Conservation (phyloP, 164 flowering plant genomes). For the Dillenia suffruticosa region DNA sequence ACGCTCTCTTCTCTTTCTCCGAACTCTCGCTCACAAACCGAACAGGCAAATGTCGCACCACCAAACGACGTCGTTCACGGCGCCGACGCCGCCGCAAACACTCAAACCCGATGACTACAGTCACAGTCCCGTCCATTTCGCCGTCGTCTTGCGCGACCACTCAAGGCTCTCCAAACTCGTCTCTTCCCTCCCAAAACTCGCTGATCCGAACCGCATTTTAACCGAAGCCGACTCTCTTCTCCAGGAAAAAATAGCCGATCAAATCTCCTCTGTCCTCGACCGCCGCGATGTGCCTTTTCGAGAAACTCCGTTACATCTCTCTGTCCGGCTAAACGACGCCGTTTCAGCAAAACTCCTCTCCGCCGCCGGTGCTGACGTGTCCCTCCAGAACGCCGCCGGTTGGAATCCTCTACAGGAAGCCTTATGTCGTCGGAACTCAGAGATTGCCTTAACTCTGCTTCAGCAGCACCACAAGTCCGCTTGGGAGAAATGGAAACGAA, state of each 20-base stretch:
- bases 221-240: slow-evolving; percentile 73
- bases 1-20: too few relatives aligned
- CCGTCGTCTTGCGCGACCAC: slow-evolving; percentile 66
- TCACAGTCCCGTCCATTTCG: slow-evolving; percentile 82
- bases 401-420: slow-evolving; percentile 94
- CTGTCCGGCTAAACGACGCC: slow-evolving; percentile 64
- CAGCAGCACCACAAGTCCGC: slow-evolving; percentile 63
- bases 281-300: slow-evolving; percentile 81
- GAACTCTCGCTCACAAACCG: too few relatives aligned
- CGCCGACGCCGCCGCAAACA: slow-evolving; percentile 10
- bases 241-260: slow-evolving; percentile 60
- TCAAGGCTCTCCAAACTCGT: slow-evolving; percentile 46
- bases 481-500: slow-evolving; percentile 93
- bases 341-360: slow-evolving; percentile 48
- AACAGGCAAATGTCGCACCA: too few relatives aligned
- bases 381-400: slow-evolving; percentile 78
- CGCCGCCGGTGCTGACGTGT: slow-evolving; percentile 76
- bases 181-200: slow-evolving; percentile 55
- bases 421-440: slow-evolving; percentile 42
- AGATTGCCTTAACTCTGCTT: slow-evolving; percentile 45
- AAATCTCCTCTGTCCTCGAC: slow-evolving; percentile 67
- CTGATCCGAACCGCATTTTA: slow-evolving; percentile 47
- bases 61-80: slow-evolving; percentile 18
- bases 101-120: slow-evolving; percentile 36
- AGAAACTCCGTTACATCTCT: slow-evolving; percentile 85